A percentile compares a stretch with the other conserved stretches of the same genome.
These are phyloP conservation scores for Tremellales sp. DNA, from an alignment of 1,284 basidiomycete genomes.

Conservation along the genomic window DNA sequence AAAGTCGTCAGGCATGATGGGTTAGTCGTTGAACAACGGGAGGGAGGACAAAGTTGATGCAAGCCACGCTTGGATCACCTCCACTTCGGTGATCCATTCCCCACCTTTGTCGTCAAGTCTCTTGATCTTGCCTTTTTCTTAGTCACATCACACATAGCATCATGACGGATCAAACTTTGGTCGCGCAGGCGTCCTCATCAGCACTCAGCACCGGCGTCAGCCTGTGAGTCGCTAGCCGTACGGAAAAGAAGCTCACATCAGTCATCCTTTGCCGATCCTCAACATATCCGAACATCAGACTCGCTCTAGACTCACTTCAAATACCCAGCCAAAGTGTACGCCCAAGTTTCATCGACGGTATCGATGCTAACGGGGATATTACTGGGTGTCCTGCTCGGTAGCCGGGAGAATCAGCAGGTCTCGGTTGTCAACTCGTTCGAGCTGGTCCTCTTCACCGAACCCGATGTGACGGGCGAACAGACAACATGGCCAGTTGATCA, in stretches of 20 bases:
- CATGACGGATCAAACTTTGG: slow-evolving; percentile 2
- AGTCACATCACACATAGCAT: not conserved
- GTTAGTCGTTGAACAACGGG: not conserved
- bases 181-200: not conserved
- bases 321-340: slow-evolving; percentile 14
- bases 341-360: slow-evolving; percentile 1
- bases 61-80: too few species aligned
- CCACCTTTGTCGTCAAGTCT: not conserved
- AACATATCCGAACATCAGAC: slow-evolving; percentile 96
- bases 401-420: slow-evolving; percentile 85
- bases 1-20: slow-evolving; percentile 16
- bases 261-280: slow-evolving; percentile 91
- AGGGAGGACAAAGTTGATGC: not conserved
- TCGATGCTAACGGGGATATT: slow-evolving; percentile 55
- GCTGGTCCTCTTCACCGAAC: slow-evolving; percentile 53
- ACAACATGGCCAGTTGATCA: slow-evolving; percentile 55
- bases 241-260: slow-evolving; percentile 43
- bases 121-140: not conserved
- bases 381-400: slow-evolving; percentile 88
- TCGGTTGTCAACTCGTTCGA: slow-evolving; percentile 98
- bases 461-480: slow-evolving; percentile 30
- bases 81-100: not conserved
- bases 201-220: slow-evolving; percentile 1
- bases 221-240: not conserved
- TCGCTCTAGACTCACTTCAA: slow-evolving; percentile 56